Evolutionary conservation across 2,329 filamentous ascomycete species (phyloP).

Genomic region (Calonectria pteridis): DNA sequence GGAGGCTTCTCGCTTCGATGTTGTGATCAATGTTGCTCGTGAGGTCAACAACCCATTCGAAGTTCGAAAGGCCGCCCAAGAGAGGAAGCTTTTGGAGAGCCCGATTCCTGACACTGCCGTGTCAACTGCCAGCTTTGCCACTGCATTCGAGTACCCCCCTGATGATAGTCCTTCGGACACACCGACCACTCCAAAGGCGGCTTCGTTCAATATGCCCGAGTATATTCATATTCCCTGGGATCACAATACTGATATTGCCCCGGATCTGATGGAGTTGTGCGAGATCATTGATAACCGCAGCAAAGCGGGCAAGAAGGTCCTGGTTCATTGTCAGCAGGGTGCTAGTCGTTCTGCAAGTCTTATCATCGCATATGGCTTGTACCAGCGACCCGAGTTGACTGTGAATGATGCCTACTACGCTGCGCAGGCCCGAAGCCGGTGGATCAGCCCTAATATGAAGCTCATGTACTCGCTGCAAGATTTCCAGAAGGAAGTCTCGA

Average conservation of each 20-base stretch:
- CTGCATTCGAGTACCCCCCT: conserved; percentile 69
- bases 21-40: conserved; percentile 86
- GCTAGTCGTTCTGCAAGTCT: conserved; percentile 87
- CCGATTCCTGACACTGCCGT: conserved; percentile 66
- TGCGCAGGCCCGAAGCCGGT: conserved; percentile 83
- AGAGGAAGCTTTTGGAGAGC: conserved; percentile 56
- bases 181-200: conserved; percentile 68
- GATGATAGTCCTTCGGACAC: conserved; percentile 56
- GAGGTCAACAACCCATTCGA: conserved; percentile 84
- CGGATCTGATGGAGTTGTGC: conserved; percentile 80
- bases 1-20: conserved; percentile 82
- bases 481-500: conserved; percentile 75
- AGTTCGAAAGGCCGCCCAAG: conserved; percentile 42
- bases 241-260: conserved; percentile 87
- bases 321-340: conserved; percentile 89
- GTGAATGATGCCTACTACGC: conserved; percentile 88
- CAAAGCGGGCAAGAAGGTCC: conserved; percentile 79
- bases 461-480: conserved; percentile 91
- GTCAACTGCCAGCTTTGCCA: conserved; percentile 69
- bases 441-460: conserved; percentile 94
- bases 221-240: conserved; percentile 92
- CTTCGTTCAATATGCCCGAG: conserved; percentile 70
- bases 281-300: conserved; percentile 81
- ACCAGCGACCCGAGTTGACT: conserved; percentile 79
- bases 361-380: conserved; percentile 88